Evolutionary conservation across 2,329 filamentous ascomycete species (phyloP).

Genomic region (Malbranchea cinnamomea): DNA sequence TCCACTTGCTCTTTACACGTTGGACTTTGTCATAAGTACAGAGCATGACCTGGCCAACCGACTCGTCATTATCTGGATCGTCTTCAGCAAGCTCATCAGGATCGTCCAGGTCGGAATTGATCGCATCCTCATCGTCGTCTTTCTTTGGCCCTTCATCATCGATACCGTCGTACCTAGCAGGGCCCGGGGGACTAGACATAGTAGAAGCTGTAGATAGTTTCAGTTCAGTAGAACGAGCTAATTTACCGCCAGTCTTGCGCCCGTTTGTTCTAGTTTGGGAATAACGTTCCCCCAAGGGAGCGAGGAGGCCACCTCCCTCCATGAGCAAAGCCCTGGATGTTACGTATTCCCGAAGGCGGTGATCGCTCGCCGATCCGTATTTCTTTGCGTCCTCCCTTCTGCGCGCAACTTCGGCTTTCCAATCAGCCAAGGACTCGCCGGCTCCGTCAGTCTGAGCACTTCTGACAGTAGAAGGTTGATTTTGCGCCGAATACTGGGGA

Average conservation of each 20-base stretch:
- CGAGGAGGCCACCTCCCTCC: conserved; percentile 32
- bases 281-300: conserved; percentile 26
- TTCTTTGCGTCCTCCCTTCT: conserved; percentile 25
- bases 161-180: conserved; percentile 42
- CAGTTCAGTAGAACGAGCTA: conserved; percentile 4
- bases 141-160: conserved; percentile 38
- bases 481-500: conserved; percentile 16
- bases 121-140: conserved; percentile 77
- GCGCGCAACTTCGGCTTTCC: conserved; percentile 31
- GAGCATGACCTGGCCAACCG: conserved; percentile 79
- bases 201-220: conserved; percentile 4
- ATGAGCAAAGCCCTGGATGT: conserved; percentile 25
- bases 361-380: conserved; percentile 22
- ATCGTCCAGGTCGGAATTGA: conserved; percentile 96
- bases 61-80: conserved; percentile 76
- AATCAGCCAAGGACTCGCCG: conserved; percentile 42
- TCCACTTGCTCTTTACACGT: conserved; percentile 98
- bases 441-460: conserved; percentile 64
- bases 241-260: conserved; percentile 16
- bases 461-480: conserved; percentile 25
- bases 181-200: conserved; percentile 9
- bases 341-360: conserved; percentile 28
- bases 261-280: conserved; percentile 22
- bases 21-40: conserved; percentile 99
- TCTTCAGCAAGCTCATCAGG: conserved; percentile 73